phyloP scores from a whole-genome alignment of 768 basidiomycete species.

The Fistulinella prunicolor region DNA sequence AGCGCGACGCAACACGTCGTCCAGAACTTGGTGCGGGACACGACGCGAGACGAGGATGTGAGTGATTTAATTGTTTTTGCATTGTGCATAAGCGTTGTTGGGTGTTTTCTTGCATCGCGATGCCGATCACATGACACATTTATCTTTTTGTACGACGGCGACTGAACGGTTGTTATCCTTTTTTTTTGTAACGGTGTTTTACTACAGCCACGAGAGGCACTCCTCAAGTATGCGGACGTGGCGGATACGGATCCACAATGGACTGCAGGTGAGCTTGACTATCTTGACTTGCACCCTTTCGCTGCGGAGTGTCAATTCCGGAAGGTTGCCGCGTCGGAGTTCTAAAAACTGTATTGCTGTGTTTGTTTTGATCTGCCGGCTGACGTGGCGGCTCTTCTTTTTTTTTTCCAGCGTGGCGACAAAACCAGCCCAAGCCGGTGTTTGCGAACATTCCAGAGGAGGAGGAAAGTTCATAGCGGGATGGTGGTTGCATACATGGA shows the following conservation, averaged over 20 bases:
- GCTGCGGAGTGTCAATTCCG: conserved; percentile 31
- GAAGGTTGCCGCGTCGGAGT: conserved; percentile 31
- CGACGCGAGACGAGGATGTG: conserved; percentile 91
- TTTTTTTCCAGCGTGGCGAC: conserved; percentile 75
- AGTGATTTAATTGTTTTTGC: conserved; percentile 42
- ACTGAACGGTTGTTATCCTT: conserved; percentile 26
- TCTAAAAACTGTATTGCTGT: conserved; percentile 29
- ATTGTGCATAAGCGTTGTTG: background rate
- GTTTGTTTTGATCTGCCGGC: conserved; percentile 36
- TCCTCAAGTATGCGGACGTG: conserved; percentile 85
- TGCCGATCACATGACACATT: conserved; percentile 15
- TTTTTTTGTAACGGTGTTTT: conserved; percentile 20
- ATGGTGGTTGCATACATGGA: conserved; percentile 20
- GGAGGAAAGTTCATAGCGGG: conserved; percentile 53
- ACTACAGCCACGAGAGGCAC: conserved; percentile 87
- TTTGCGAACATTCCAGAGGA: conserved; percentile 63
- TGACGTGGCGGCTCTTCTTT: conserved; percentile 59
- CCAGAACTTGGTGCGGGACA: conserved; percentile 89
- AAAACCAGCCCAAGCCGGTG: conserved; percentile 83
- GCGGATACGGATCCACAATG: conserved; percentile 79
- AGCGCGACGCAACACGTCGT: conserved; percentile 97
- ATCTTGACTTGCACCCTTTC: conserved; percentile 9
- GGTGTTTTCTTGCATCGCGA: background rate
- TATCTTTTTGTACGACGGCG: conserved; percentile 18
- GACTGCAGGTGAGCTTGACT: conserved; percentile 67